Evolutionary conservation across 1,284 basidiomycete species (phyloP), one percentile per base, ranked within the genome.

Genomic region (Ceratorhiza oryzae-sativae): DNA sequence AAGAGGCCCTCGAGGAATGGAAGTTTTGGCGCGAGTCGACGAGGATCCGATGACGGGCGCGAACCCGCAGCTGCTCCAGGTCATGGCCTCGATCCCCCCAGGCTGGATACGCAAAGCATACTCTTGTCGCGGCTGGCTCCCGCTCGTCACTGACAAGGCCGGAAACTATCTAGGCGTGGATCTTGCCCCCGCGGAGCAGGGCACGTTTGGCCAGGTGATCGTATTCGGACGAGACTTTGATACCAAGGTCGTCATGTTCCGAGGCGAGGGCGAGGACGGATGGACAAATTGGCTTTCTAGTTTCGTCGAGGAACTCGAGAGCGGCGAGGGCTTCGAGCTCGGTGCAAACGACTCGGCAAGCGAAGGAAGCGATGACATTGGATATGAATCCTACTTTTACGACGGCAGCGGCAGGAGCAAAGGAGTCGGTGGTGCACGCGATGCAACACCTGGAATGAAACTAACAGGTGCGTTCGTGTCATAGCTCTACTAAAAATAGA

Each of bases 91-190:
- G 45, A 90, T 97, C 76, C 97, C 97, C 0, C 88, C 91, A 8
- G 87, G 88, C n/a, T 99, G 94, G 93, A 89, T 98, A 76, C 89
- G 93, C 78, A 86, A 85, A 76, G 89, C 91, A 73, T 99, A 99
- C 82, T 95, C 95, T 27, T 92, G 93, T 79, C 87, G 93, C 68
- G 97, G 96, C 18, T 99, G 97, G 97, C 88, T 99, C 77, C 97
- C 97, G 13, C 90, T 99, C 74, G 86, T 98, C 71, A 90, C 90
- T 48, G 97, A 99, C 82, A 92, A 93, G 76, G 90, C 89, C 20
- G 97, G 97, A 30, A 99, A 99, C 82, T 99, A 99, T 79, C 87
- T 98, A 74, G 97, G 97, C 65, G 86, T 99, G 60, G 97, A 99
- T 80, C 86, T 99, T 73, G 94, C 91, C 80, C 97, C 97, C 3